Conservation (phyloP, 2,329 filamentous ascomycete genomes). For the Penicillium italicum region DNA sequence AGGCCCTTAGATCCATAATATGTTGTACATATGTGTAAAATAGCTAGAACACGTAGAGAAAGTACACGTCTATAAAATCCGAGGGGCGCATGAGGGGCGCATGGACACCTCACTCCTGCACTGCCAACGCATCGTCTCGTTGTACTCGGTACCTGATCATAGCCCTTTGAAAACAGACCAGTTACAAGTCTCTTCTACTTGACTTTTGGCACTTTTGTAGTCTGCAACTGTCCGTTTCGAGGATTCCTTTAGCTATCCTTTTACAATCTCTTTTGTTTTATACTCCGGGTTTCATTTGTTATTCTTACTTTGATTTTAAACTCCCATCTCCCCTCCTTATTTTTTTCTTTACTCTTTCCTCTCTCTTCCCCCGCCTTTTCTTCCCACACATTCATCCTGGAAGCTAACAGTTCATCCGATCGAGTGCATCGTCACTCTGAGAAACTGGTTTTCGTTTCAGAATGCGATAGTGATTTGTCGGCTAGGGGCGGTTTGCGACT, state of each 20-base stretch:
- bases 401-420: constrained; percentile 10
- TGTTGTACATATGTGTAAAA: background rate
- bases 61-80: constrained; percentile 11
- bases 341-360: background rate
- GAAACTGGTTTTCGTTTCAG: constrained; percentile 19
- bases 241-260: constrained; percentile 15
- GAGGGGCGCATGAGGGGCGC: constrained; percentile 28
- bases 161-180: background rate
- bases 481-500: constrained; percentile 38
- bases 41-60: background rate
- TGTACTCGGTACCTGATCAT: constrained; percentile 20
- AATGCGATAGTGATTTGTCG: constrained; percentile 40
- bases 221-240: constrained; percentile 33
- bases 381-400: constrained; percentile 16
- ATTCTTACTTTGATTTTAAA: constrained; percentile 6
- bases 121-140: constrained; percentile 29
- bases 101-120: constrained; percentile 31
- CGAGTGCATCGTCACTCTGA: constrained; percentile 20
- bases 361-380: constrained; percentile 3
- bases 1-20: background rate
- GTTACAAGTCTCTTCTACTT: constrained; percentile 3
- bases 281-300: background rate
- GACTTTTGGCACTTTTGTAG: constrained; percentile 7
- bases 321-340: constrained; percentile 4
- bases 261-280: constrained; percentile 5